Base-by-base conservation (phyloP, 108 stramenopile genomes). In the Nitzschia sp. region DNA sequence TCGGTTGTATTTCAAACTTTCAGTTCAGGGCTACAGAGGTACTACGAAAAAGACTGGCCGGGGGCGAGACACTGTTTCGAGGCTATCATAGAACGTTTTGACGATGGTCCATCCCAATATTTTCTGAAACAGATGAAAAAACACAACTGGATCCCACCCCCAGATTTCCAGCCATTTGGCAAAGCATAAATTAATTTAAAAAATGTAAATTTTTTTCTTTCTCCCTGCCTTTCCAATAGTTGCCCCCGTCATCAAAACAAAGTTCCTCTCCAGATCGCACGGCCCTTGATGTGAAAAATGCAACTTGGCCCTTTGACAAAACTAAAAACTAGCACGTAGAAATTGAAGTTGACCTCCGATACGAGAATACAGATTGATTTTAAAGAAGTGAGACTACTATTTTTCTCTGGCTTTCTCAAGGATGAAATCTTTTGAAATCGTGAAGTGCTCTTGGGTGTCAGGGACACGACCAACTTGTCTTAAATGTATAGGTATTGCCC, bases 101-200 rank as follows among this genome's bases (percentile, higher is more conserved):
- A 89, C 22, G 92, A 93, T 66, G 92, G 92, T 11, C 92, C 92
- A 34, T 89, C 89, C 19, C 32, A 68, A 44, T 85, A 90, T 48
- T 90, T 84, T 65, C 70, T 90, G 60, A 61, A 84, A 21, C 46
- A 76, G 32, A 93, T 93, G 47, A 55, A 82, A 27, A 75, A 84
- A 46, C 66, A 90, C 72, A 68, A 78, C 61, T 73, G 87, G 33
- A 48, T 59, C 0, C 89, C 89, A 23, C 92, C 92, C 1, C 63
- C 59, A 15, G 38, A 80, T 53, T 93, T 93, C 32, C 36, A 41
- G 26, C 23, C 32, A 15, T 61, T 41, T 45, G 60, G 60, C 9
- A 17, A 41, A 61, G 60, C 36, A 4, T 61, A 61, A 22, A 41
- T 6, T 13, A 26, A 58, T 11, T 31, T 11, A 32, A 27, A 16